A percentile compares a stretch with the other conserved stretches of the same genome.
These are phyloP conservation scores for Emericellopsis atlantica DNA, from an alignment of 2,329 filamentous ascomycete species.

Conservation along the genomic window DNA sequence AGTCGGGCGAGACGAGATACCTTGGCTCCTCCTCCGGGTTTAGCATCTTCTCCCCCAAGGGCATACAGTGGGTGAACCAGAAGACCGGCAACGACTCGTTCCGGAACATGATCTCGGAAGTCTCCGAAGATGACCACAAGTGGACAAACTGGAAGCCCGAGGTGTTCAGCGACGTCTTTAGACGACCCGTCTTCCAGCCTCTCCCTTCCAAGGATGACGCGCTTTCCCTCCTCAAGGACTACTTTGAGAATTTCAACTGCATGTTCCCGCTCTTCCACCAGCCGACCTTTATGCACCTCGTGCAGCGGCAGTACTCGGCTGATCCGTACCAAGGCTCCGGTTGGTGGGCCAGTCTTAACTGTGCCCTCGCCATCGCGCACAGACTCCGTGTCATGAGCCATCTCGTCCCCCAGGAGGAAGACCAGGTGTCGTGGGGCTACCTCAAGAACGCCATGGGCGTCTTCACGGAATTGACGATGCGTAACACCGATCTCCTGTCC, in stretches of 20 bases:
- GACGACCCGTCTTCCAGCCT: constrained; percentile 68
- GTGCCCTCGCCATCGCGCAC: constrained; percentile 85
- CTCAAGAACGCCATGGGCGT: constrained; percentile 95
- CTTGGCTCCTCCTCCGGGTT: constrained; percentile 96
- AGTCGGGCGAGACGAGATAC: constrained; percentile 87
- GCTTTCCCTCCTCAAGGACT: constrained; percentile 79
- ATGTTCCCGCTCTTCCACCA: constrained; percentile 97
- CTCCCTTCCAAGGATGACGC: constrained; percentile 81
- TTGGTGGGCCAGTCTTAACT: constrained; percentile 97
- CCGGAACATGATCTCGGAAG: constrained; percentile 83
- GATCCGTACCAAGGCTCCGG: constrained; percentile 91
- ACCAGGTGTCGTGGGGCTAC: constrained; percentile 89
- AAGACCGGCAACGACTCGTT: constrained; percentile 96
- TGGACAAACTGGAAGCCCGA: constrained; percentile 99
- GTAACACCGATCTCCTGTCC: constrained; percentile 87
- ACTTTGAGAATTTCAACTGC: constrained; percentile 97
- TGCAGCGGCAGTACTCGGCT: constrained; percentile 83
- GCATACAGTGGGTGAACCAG: constrained; percentile 96
- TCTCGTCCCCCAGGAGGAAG: constrained; percentile 77
- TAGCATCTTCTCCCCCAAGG: constrained; percentile 96
- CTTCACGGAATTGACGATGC: constrained; percentile 84
- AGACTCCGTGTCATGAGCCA: constrained; percentile 92
- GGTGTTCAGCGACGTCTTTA: constrained; percentile 86
- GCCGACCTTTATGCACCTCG: constrained; percentile 95
- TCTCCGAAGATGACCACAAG: constrained; percentile 87